phyloP scores from a whole-genome alignment of 1,139 yeast genomes.

The Hyphopichia buzzinii region DNA sequence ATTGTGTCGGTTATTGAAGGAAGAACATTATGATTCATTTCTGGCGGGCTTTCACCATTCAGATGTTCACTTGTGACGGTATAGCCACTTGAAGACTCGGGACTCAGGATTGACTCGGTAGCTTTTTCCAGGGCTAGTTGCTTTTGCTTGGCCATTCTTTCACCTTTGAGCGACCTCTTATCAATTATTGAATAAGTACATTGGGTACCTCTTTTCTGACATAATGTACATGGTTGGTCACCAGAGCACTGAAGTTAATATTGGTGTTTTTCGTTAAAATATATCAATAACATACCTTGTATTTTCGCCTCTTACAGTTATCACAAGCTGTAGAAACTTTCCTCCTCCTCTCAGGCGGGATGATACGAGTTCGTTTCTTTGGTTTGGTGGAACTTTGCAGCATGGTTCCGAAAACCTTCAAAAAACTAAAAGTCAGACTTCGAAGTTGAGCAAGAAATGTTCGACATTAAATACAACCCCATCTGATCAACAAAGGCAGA shows the following conservation, averaged over 20 bases:
- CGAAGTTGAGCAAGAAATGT: too few species aligned
- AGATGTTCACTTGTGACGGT: not conserved
- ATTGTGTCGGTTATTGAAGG: not conserved
- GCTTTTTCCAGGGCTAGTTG: not conserved
- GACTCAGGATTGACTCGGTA: not conserved
- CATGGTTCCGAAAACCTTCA: too few species aligned
- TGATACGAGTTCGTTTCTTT: not conserved
- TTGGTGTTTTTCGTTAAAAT: not conserved
- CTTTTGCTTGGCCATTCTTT: constrained; percentile 16
- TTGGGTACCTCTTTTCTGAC: constrained; percentile 10
- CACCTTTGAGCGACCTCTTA: constrained; percentile 19
- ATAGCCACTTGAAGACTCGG: not conserved
- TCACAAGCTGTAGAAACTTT: constrained; percentile 14
- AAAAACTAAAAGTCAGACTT: too few species aligned
- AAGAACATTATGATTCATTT: not conserved
- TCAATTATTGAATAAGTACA: constrained; percentile 12
- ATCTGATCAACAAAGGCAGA: too few species aligned
- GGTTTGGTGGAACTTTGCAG: too few species aligned
- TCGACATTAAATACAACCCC: too few species aligned
- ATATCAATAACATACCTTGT: constrained; percentile 6
- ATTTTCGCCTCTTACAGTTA: constrained; percentile 11
- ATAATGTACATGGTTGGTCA: constrained; percentile 10
- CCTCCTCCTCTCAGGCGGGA: constrained; percentile 9
- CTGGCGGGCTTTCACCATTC: constrained; percentile 1
- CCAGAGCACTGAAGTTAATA: constrained; percentile 9